Base-by-base conservation (phyloP, 1,284 basidiomycete genomes). In the Irpex rosettiformis region DNA sequence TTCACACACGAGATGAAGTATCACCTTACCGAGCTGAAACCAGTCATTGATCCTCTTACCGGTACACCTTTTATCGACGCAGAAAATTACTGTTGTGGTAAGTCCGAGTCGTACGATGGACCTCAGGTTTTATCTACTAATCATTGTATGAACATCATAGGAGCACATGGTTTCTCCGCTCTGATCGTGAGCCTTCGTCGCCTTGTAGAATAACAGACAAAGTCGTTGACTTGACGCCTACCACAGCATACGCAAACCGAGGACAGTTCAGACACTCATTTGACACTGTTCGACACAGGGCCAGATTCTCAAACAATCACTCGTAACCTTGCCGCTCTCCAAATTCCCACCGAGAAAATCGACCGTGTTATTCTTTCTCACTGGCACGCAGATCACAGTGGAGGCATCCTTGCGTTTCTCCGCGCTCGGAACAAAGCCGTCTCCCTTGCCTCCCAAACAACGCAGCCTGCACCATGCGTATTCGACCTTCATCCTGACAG, bases 371-470 rank as follows among this genome's bases (percentile, higher is more conserved):
- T 92, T 21, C 79, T 86, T 11, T 91, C 89, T 1, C 92, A 94
- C 69, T 94, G 91, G 91, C 91, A 93, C 69, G 77, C 81, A 52
- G 92, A 94, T 67, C 91, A 94, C 73, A 90, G 89, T 13, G 90
- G 88, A 56, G 85, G 89, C 5, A 73, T 90, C 45, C 79, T 83
- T 60, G 83, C 83, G 42, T 87, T 86, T 64, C 75, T 90, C 3
- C 71, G 76, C 43, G 69, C 79, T 59, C 78, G 82, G 56, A 48
- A 53, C 16, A 63, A 60, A 51, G 59, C 60, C 25, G 52, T 56
- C 3, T 45, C 57, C 42, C 47, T 54, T 3, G n/a, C n/a, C n/a
- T n/a, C n/a, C n/a, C n/a, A n/a, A n/a, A n/a, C n/a, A n/a, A n/a
- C n/a, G n/a, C n/a, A n/a, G n/a, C 49, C 70, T 10, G n/a, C 58